Evolutionary conservation across 768 basidiomycete species (phyloP).

Genomic region (Auriscalpium orientale): DNA sequence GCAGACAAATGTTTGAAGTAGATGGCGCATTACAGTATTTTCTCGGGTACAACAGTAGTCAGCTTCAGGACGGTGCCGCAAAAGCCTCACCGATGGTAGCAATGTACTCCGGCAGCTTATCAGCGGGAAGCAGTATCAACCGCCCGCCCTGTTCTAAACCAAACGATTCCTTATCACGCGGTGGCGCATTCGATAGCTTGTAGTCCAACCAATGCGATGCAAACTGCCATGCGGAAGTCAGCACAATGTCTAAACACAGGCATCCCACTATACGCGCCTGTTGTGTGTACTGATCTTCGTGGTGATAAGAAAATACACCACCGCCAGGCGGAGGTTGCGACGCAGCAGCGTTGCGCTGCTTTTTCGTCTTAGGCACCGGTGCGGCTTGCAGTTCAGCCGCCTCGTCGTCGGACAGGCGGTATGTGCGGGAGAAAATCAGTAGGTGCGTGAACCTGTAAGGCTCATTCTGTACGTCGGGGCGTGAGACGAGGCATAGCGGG

Average conservation of each 20-base stretch:
- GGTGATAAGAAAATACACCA: conserved; percentile 70
- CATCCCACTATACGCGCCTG: conserved; percentile 36
- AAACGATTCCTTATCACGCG: conserved; percentile 58
- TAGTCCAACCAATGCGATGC: conserved; percentile 47
- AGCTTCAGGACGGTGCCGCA: neutral
- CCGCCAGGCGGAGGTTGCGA: conserved; percentile 28
- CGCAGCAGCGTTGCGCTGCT: conserved; percentile 28
- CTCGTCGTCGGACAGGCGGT: conserved; percentile 65
- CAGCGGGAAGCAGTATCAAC: conserved; percentile 51
- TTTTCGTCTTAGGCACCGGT: conserved; percentile 27
- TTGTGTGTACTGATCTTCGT: conserved; percentile 73
- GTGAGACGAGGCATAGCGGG: neutral
- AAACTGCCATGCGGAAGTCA: conserved; percentile 27
- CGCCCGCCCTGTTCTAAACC: conserved; percentile 65
- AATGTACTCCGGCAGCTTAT: conserved; percentile 35
- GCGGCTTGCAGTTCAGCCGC: conserved; percentile 42
- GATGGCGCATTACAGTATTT: neutral
- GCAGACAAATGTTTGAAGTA: no score
- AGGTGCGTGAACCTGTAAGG: conserved; percentile 69
- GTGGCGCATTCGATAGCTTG: conserved; percentile 42
- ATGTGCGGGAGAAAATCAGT: conserved; percentile 72
- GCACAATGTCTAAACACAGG: neutral
- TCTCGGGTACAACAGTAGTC: neutral
- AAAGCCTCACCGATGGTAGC: conserved; percentile 17
- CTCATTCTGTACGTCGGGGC: conserved; percentile 32